Conservation (phyloP, 2,329 filamentous ascomycete species). For the Paecilomyces niveus region DNA sequence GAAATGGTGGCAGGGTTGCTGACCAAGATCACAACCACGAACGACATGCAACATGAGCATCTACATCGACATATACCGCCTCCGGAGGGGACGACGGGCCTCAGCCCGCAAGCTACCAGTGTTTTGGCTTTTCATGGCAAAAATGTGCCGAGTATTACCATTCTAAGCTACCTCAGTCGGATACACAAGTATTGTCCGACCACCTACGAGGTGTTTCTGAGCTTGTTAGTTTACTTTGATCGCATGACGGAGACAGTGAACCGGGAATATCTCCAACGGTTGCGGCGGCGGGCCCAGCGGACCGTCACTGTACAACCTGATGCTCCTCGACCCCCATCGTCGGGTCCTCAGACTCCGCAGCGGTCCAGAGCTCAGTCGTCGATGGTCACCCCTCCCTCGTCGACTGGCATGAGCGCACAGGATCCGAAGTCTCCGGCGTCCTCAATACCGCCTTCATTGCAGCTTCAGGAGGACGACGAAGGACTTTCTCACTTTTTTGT, state of each 20-base stretch:
- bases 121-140: slow-evolving; percentile 97
- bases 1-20: slow-evolving; percentile 97
- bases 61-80: slow-evolving; percentile 67
- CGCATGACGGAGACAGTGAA: slow-evolving; percentile 98
- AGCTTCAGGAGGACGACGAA: slow-evolving; percentile 39
- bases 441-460: slow-evolving; percentile 25
- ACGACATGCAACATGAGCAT: slow-evolving; percentile 88
- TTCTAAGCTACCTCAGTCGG: slow-evolving; percentile 86
- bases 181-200: slow-evolving; percentile 99
- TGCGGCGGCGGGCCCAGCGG: slow-evolving; percentile 27
- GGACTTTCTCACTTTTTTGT: slow-evolving; percentile 72
- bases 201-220: slow-evolving; percentile 95
- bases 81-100: slow-evolving; percentile 50
- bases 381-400: slow-evolving; percentile 31
- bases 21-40: slow-evolving; percentile 95
- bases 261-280: slow-evolving; percentile 62
- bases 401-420: slow-evolving; percentile 25
- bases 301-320: slow-evolving; percentile 8
- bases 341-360: slow-evolving; percentile 12
- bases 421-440: slow-evolving; percentile 23
- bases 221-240: slow-evolving; percentile 93
- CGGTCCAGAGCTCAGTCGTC: slow-evolving; percentile 12
- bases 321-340: slow-evolving; percentile 11
- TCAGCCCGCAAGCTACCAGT: slow-evolving; percentile 59
- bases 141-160: slow-evolving; percentile 95